Base-by-base conservation (phyloP, 164 flowering plant species). In the Annona cherimola region DNA sequence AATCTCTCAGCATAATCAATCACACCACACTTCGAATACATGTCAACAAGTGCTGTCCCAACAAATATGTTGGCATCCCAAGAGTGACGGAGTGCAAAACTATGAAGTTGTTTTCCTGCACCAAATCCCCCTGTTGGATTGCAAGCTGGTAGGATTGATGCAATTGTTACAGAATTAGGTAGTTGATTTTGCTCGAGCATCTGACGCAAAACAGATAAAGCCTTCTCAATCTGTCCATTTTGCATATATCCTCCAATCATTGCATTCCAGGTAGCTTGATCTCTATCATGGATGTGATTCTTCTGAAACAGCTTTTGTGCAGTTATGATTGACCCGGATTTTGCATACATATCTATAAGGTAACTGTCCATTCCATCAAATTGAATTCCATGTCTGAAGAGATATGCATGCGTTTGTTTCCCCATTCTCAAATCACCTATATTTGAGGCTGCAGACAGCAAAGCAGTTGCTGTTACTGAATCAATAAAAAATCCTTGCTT, bases 301-400 rank as follows among this genome's bases (percentile, higher is more conserved):
- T 63, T 72, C 59, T 78, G 76, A 73, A 95, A 95, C 9, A 92
- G 63, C 18, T 41, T 54, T 77, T 78, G 63, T 54, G 94, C 85
- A 67, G 73, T 74, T 42, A 73, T 68, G 63, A 92, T 79, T 41
- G 83, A 64, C 68, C 96, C 96, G 60, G 89, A 87, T 74, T 95
- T 95, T n/a, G 95, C 84, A 81, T 91, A 95, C 98, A 91, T 91
- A 76, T 95, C 97, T 61, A 91, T 88, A 2, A 92, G 81, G 79
- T 95, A 91, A 78, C 92, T 84, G 63, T 85, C 85, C 84, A 95
- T 90, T 68, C 98, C 97, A 64, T 88, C 90, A 72, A 90, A 89
- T 66, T 81, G 76, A 66, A 95, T 85, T 18, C 80, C 83, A 64
- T 90, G 88, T 77, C 99, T 85, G 42, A 88, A 77, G 60, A 95